Conservation (phyloP, 306 rosid species). For the Sicyos edulis region DNA sequence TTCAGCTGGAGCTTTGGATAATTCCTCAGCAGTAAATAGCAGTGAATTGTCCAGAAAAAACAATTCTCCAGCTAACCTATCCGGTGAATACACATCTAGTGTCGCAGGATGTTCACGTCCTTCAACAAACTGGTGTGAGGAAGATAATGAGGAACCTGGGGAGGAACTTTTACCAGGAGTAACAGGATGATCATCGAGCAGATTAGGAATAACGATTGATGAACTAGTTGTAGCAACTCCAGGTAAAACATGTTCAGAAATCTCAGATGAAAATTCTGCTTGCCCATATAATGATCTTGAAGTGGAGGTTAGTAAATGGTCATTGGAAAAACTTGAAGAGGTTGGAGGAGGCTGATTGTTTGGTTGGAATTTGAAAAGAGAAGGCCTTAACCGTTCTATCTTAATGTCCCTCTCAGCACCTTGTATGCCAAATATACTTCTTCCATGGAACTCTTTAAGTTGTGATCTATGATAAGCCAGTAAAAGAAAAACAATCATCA, state of each 20-base stretch:
- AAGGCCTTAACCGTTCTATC: slow-evolving; percentile 62
- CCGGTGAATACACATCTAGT: slow-evolving; percentile 91
- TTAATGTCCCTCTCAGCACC: slow-evolving; percentile 61
- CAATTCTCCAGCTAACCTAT: slow-evolving; percentile 89
- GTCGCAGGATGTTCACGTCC: slow-evolving; percentile 68
- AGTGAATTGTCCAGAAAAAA: slow-evolving; percentile 73
- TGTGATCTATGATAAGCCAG: slow-evolving; percentile 81
- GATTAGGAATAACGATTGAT: slow-evolving; percentile 48
- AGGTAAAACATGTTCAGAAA: slow-evolving; percentile 48
- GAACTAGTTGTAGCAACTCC: slow-evolving; percentile 60
- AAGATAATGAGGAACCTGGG: slow-evolving; percentile 71
- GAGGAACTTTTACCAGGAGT: slow-evolving; percentile 77
- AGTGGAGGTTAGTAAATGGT: slow-evolving; percentile 71
- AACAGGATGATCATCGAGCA: slow-evolving; percentile 57
- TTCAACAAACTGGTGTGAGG: slow-evolving; percentile 73
- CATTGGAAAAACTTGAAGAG: slow-evolving; percentile 77
- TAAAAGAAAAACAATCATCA: slow-evolving; percentile 82
- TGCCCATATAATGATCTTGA: slow-evolving; percentile 75
- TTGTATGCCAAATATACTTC: slow-evolving; percentile 57
- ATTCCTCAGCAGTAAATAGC: slow-evolving; percentile 85
- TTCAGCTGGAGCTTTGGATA: slow-evolving; percentile 98
- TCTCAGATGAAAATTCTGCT: slow-evolving; percentile 58
- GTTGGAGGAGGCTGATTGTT: slow-evolving; percentile 56
- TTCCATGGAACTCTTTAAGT: slow-evolving; percentile 62
- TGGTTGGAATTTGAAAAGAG: slow-evolving; percentile 68